Percentiles rank a stretch among this genome's conserved stretches.
Evolutionary conservation across 164 flowering plant species (phyloP).

Genomic region (Piper betle): DNA sequence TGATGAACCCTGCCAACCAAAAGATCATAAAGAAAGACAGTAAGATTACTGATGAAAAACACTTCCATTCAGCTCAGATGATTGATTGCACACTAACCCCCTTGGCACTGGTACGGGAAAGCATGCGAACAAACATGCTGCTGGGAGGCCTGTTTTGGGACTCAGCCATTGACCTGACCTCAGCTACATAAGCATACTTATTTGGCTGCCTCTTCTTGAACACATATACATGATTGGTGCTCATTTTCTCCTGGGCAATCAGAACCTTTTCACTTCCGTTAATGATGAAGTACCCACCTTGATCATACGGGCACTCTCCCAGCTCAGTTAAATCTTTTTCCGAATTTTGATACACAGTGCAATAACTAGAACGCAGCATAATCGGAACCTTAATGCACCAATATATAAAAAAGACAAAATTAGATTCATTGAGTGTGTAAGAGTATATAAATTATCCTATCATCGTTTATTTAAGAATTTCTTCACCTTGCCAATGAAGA

Average conservation of each 20-base stretch:
- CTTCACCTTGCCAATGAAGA: slow-evolving; percentile 85
- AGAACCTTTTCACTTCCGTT: slow-evolving; percentile 98
- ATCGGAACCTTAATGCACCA: slow-evolving; percentile 62
- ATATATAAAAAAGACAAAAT: not conserved
- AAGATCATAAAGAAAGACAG: not conserved
- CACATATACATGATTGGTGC: slow-evolving; percentile 97
- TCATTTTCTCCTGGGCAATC: slow-evolving; percentile 99
- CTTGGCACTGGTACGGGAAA: slow-evolving; percentile 85
- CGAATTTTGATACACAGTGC: slow-evolving; percentile 76
- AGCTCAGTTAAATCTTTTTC: slow-evolving; percentile 98
- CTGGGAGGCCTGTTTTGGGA: slow-evolving; percentile 94
- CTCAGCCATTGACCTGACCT: slow-evolving; percentile 97
- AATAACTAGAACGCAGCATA: slow-evolving; percentile 95
- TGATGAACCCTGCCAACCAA: slow-evolving; percentile 61
- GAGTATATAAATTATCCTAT: not conserved
- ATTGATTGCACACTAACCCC: slow-evolving; percentile 42
- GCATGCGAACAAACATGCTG: slow-evolving; percentile 98
- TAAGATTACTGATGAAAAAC: too few species aligned
- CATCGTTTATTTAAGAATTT: not conserved
- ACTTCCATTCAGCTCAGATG: not conserved
- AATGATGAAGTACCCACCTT: slow-evolving; percentile 95
- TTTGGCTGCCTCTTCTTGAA: slow-evolving; percentile 98
- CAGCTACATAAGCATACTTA: slow-evolving; percentile 91
- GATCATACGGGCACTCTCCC: slow-evolving; percentile 98
- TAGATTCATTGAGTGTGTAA: not conserved